Evolutionary conservation across 2,329 filamentous ascomycete species (phyloP), one percentile per base, ranked within the genome.

Genomic region (Fusarium illudens): DNA sequence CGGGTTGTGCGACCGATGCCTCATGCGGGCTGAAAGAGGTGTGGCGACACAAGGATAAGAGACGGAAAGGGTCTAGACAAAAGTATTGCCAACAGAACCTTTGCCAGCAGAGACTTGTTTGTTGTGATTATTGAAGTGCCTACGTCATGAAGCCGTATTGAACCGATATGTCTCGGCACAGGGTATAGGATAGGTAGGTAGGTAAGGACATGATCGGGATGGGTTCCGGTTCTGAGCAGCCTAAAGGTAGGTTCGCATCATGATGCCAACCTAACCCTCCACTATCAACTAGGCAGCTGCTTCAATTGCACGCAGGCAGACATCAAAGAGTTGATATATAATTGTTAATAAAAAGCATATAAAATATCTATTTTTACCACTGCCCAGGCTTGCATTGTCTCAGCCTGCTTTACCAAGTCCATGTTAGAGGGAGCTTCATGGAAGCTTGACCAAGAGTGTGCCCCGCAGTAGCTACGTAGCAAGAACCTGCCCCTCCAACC

Each of bases 381-480:
- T 15, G 8, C n/a, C n/a, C n/a, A n/a, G 20, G 37, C 37, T 42
- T 42, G 20, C 19, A 22, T 6, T 22, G 19, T 36, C 36, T 37
- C 12, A n/a, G 11, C 20, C 36, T 20, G 3, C 11, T 37, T 20
- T 13, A 37, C 11, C 36, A 37, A 20, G 32, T 9, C 37, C 15
- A 6, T 30, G 19, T 60, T 20, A n/a, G 20, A 62, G 29, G 44
- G 37, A 42, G 37, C 63, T 60, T 49, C 36, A 53, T n/a, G n/a
- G n/a, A n/a, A 65, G 44, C 49, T 64, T 42, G 36, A 39, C 8
- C 12, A 32, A 20, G 15, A 37, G 46, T 67, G 46, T 67, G 64
- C 66, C 66, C 66, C 66, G 61, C 65, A 63, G 30, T 36, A 68
- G 66, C 66, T 68, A 29, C 49, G 6, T 13, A 11, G 22, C 17